These are phyloP conservation scores for Chrysosporium keratinophilum DNA, from an alignment of 2,329 filamentous ascomycete species.

Conservation along the genomic window DNA sequence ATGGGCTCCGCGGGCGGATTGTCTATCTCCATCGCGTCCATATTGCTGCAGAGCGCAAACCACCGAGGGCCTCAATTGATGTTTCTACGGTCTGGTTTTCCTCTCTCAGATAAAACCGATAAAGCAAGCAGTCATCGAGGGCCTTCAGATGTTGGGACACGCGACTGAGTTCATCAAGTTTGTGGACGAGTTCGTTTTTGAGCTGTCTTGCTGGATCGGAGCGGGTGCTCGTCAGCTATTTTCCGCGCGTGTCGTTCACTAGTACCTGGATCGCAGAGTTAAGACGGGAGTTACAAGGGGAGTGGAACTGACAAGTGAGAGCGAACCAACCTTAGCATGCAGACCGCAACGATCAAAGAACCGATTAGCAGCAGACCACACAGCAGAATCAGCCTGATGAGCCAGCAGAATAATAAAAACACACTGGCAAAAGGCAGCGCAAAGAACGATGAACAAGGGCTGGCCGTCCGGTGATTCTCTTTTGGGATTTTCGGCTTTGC, in stretches of 20 bases:
- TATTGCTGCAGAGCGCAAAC: background rate
- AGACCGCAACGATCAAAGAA: background rate
- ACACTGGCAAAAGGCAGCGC: background rate
- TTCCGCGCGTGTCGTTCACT: constrained; percentile 9
- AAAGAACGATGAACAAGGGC: constrained; percentile 4
- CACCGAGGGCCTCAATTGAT: background rate
- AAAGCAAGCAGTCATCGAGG: background rate
- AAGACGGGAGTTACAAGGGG: constrained; percentile 11
- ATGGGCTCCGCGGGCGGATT: background rate
- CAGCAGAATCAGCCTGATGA: constrained; percentile 1
- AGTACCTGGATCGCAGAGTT: constrained; percentile 10
- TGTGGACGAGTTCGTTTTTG: background rate
- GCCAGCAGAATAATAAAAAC: background rate
- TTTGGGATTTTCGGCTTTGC: constrained; percentile 7
- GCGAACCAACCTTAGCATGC: background rate
- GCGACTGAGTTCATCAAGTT: background rate
- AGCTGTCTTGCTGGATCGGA: background rate
- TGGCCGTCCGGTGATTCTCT: background rate
- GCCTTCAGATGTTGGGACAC: background rate
- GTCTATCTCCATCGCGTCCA: constrained; percentile 9
- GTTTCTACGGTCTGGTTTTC: background rate
- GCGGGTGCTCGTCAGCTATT: constrained; percentile 2
- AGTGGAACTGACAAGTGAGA: background rate
- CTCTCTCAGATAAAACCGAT: background rate
- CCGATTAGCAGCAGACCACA: background rate